Conservation (phyloP, 2,329 filamentous ascomycete species). For the Fusarium proliferatum region DNA sequence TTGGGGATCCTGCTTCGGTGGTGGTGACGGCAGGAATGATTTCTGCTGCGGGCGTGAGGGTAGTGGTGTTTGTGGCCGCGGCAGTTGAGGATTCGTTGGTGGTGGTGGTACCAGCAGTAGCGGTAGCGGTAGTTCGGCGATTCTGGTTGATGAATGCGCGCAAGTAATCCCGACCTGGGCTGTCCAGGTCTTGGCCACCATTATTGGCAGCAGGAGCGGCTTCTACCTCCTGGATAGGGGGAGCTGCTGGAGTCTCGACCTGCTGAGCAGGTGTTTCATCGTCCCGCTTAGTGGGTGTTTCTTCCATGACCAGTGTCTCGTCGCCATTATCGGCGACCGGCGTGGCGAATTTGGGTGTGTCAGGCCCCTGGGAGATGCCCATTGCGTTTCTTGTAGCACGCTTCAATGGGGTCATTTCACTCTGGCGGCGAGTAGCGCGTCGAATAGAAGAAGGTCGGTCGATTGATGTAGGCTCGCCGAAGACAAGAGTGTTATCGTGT, state of each 20-base stretch:
- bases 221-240: slow-evolving; percentile 12
- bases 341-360: not conserved
- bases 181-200: slow-evolving; percentile 44
- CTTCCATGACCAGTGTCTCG: not conserved
- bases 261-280: not conserved
- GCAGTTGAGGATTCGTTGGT: slow-evolving; percentile 48
- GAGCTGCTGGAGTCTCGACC: not conserved
- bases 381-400: not conserved
- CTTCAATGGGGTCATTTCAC: slow-evolving; percentile 3
- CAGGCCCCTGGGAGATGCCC: not conserved
- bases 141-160: slow-evolving; percentile 52
- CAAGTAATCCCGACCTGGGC: slow-evolving; percentile 51
- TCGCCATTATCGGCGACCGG: not conserved
- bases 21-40: slow-evolving; percentile 22
- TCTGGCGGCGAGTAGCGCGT: slow-evolving; percentile 7
- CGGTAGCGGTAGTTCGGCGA: slow-evolving; percentile 26
- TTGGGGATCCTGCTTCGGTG: slow-evolving; percentile 49
- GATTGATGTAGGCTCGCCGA: not conserved
- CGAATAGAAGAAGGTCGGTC: not conserved
- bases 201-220: slow-evolving; percentile 4
- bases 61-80: slow-evolving; percentile 26
- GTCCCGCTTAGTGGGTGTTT: not conserved
- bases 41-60: slow-evolving; percentile 39
- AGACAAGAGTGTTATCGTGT: slow-evolving; percentile 10
- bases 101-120: slow-evolving; percentile 30